phyloP scores from a whole-genome alignment of 768 basidiomycete genomes.

The Collybia mongolica region DNA sequence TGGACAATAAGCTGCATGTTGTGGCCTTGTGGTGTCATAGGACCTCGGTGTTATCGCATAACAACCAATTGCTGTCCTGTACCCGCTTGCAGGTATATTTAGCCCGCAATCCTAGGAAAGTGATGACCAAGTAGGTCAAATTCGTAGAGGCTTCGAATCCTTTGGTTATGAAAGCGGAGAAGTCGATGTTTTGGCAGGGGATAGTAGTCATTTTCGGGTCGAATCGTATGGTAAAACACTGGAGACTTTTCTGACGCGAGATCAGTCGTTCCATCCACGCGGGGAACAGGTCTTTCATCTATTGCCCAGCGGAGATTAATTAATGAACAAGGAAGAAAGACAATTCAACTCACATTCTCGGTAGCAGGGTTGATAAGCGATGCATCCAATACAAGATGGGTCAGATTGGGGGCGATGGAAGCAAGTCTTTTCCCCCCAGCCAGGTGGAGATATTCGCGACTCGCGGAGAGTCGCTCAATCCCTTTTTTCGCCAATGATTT shows the following conservation, averaged over 20 bases:
- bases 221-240: slow-evolving; percentile 19
- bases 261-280: slow-evolving; percentile 22
- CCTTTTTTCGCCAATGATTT: slow-evolving; percentile 13
- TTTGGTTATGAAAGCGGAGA: slow-evolving; percentile 23
- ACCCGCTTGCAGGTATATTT: slow-evolving; percentile 22
- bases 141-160: slow-evolving; percentile 17
- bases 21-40: no score
- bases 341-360: background rate
- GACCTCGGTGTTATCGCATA: slow-evolving; percentile 14
- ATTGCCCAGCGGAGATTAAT: background rate
- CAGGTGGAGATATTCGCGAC: background rate
- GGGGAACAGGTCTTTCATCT: slow-evolving; percentile 10
- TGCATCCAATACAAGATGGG: background rate
- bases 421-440: background rate
- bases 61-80: slow-evolving; percentile 20
- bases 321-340: background rate
- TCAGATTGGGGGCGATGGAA: background rate
- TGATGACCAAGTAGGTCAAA: slow-evolving; percentile 17
- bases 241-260: slow-evolving; percentile 12
- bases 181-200: slow-evolving; percentile 21
- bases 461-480: slow-evolving; percentile 13
- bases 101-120: slow-evolving; percentile 17
- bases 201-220: slow-evolving; percentile 15
- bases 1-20: no score
- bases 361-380: background rate